Percentiles rank a stretch among this genome's conserved stretches.
phyloP scores from a whole-genome alignment of 2,329 filamentous ascomycete genomes.

The Curvularia sp. region DNA sequence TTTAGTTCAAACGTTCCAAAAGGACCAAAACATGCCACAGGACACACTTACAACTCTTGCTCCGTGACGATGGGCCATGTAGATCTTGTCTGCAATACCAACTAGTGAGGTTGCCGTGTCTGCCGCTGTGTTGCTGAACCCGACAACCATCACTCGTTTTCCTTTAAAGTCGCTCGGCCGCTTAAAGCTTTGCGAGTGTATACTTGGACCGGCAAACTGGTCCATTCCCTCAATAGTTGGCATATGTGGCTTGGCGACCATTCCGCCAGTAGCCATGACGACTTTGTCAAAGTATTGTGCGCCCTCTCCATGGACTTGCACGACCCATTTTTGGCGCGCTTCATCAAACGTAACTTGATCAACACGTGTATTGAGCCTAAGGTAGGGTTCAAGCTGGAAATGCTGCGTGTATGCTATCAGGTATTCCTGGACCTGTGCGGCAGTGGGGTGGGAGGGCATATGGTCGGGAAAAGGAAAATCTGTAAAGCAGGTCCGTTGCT shows the following conservation, averaged over 20 bases:
- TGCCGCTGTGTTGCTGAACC: conserved; percentile 37
- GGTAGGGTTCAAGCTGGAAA: conserved; percentile 25
- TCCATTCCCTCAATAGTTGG: conserved; percentile 28
- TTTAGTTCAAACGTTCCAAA: not conserved
- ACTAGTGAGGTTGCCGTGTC: conserved; percentile 34
- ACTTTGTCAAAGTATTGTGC: conserved; percentile 30
- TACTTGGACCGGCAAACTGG: conserved; percentile 21
- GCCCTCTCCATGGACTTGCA: conserved; percentile 13
- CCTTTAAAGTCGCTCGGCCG: conserved; percentile 18
- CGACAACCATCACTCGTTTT: conserved; percentile 35
- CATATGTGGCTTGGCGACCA: conserved; percentile 24
- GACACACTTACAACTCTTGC: conserved; percentile 22
- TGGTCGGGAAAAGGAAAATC: conserved; percentile 30
- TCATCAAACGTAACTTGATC: conserved; percentile 22
- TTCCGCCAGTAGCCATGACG: conserved; percentile 31
- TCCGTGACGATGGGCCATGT: conserved; percentile 36
- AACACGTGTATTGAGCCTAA: conserved; percentile 24
- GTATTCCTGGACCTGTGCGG: conserved; percentile 31
- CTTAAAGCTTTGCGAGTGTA: conserved; percentile 28
- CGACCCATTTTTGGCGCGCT: conserved; percentile 21
- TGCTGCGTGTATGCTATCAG: conserved; percentile 25
- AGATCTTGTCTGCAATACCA: conserved; percentile 28
- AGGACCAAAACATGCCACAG: not conserved
- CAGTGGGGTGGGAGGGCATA: conserved; percentile 27
- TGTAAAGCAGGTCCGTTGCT: conserved; percentile 33